Percentiles rank a stretch among this genome's conserved stretches.
Conservation (phyloP, 1,284 basidiomycete species). For the Moesziomyces sp. region DNA sequence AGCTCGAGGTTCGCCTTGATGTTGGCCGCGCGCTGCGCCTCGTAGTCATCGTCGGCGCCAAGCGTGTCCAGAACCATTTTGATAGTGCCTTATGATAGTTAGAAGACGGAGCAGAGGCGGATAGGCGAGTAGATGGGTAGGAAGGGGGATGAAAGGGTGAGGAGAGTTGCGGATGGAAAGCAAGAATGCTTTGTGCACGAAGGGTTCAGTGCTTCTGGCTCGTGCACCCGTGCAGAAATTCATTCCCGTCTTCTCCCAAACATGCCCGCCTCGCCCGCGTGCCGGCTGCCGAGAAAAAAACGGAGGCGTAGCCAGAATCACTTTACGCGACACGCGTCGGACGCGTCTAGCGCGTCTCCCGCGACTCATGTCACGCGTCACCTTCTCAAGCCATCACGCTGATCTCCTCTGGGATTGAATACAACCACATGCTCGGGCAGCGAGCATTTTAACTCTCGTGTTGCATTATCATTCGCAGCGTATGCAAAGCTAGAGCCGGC, state of each 20-base stretch:
- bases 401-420: not conserved
- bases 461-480: no score
- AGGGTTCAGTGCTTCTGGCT: no score
- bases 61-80: conserved; percentile 9
- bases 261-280: not conserved
- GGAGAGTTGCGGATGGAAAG: no score
- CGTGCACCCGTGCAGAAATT: not conserved
- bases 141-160: no score
- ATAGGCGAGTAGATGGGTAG: no score
- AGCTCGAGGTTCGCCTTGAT: conserved; percentile 39
- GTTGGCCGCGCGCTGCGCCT: conserved; percentile 26
- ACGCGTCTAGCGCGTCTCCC: not conserved
- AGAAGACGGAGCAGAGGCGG: not conserved
- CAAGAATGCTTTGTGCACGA: no score
- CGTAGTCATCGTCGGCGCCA: conserved; percentile 17
- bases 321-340: not conserved
- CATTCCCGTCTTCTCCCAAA: not conserved
- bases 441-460: not conserved
- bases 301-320: not conserved
- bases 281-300: not conserved
- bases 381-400: not conserved
- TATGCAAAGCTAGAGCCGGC: conserved; percentile 7
- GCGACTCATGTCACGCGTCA: no score
- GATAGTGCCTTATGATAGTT: not conserved
- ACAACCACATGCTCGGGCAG: not conserved